Percentiles rank a stretch among this genome's conserved stretches.
Evolutionary conservation across 2,329 filamentous ascomycete genomes (phyloP).

Genomic region (Aureobasidium sp.): DNA sequence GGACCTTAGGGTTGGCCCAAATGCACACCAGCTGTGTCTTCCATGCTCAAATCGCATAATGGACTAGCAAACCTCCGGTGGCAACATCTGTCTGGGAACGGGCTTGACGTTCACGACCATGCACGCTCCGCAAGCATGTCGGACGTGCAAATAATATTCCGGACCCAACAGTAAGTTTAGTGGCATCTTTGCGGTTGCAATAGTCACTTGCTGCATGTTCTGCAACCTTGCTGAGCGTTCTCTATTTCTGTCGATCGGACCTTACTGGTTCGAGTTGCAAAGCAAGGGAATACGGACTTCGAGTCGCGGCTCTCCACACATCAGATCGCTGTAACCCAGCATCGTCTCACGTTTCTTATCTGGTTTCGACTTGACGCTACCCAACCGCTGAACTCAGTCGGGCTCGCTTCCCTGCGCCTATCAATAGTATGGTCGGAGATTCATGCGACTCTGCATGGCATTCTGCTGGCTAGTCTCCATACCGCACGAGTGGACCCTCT

Average conservation of each 20-base stretch:
- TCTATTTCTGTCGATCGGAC: conserved; percentile 13
- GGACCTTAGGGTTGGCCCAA: neutral
- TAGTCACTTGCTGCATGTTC: conserved; percentile 6
- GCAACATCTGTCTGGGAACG: conserved; percentile 3
- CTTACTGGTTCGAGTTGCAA: conserved; percentile 14
- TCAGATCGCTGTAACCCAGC: conserved; percentile 15
- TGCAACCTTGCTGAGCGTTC: conserved; percentile 13
- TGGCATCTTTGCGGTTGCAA: conserved; percentile 9
- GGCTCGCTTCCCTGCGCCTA: conserved; percentile 10
- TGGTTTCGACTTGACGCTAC: conserved; percentile 16
- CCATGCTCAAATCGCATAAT: conserved; percentile 11
- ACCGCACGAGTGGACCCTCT: conserved; percentile 13
- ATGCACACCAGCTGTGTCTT: neutral
- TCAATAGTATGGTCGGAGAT: conserved; percentile 16
- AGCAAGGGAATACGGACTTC: conserved; percentile 15
- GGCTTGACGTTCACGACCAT: conserved; percentile 11
- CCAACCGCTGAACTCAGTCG: conserved; percentile 13
- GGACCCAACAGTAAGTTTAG: conserved; percentile 10
- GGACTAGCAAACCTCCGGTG: conserved; percentile 12
- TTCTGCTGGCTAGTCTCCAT: conserved; percentile 12
- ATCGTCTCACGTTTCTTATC: conserved; percentile 33
- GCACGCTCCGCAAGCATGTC: conserved; percentile 3
- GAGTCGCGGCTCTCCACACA: conserved; percentile 15
- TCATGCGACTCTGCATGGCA: conserved; percentile 14
- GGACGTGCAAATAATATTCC: conserved; percentile 12